phyloP scores from a whole-genome alignment of 257 asterid species.

The Haberlea rhodopensis region DNA sequence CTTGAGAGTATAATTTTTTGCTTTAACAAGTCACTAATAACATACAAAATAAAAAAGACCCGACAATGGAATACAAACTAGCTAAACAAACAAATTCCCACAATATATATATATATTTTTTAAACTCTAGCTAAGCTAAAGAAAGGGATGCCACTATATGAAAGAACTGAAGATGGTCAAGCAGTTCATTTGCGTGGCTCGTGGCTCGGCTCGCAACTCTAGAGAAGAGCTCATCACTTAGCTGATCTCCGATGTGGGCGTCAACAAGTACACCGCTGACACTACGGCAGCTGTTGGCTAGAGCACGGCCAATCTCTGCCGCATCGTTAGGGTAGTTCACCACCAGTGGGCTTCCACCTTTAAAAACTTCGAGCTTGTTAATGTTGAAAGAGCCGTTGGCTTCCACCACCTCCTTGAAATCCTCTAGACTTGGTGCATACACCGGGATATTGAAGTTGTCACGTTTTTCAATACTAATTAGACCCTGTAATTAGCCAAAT shows the following conservation, averaged over 20 bases:
- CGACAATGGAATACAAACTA: neutral
- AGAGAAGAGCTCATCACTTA: constrained; percentile 68
- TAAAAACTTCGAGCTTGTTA: constrained; percentile 69
- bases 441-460: constrained; percentile 91
- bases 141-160: constrained; percentile 94
- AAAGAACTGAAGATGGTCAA: constrained; percentile 74
- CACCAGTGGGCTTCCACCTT: constrained; percentile 94
- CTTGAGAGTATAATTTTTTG: too few species aligned
- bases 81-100: neutral
- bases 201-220: constrained; percentile 69
- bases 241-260: constrained; percentile 79
- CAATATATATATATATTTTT: too few species aligned
- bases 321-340: constrained; percentile 72
- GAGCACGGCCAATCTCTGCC: constrained; percentile 80
- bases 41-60: too few species aligned
- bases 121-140: constrained; percentile 41
- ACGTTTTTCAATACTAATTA: constrained; percentile 65
- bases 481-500: constrained; percentile 47
- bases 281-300: constrained; percentile 84
- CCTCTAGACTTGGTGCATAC: constrained; percentile 85
- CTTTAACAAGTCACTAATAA: neutral
- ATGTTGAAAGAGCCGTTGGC: constrained; percentile 63
- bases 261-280: constrained; percentile 89
- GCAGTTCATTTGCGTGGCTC: constrained; percentile 64
- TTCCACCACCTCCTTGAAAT: constrained; percentile 88